These are phyloP conservation scores for Collariella sp. DNA, from an alignment of 495 filamentous ascomycete genomes.

Conservation along the genomic window DNA sequence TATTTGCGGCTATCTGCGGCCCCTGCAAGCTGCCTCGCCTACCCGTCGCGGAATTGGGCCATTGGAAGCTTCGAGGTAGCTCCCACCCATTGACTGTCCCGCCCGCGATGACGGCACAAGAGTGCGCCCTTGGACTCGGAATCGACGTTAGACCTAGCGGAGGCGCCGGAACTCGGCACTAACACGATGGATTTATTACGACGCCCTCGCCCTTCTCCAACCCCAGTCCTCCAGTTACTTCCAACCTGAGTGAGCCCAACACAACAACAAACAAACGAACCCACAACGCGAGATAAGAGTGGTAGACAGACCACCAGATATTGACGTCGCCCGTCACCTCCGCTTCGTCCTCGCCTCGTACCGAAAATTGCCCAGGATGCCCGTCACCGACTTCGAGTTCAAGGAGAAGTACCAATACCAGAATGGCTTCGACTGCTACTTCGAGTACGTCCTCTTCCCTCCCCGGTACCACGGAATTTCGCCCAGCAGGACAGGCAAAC, in stretches of 20 bases:
- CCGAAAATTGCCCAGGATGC: slow-evolving; percentile 38
- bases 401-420: slow-evolving; percentile 55
- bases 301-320: too few relatives aligned
- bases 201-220: not conserved
- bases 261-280: not conserved
- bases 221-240: not conserved
- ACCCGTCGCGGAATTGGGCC: slow-evolving; percentile 16
- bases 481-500: not conserved
- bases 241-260: not conserved
- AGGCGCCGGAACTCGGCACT: not conserved
- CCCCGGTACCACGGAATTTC: not conserved
- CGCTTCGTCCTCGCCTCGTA: not conserved
- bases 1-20: slow-evolving; percentile 13
- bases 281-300: too few relatives aligned
- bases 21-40: not conserved
- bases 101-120: slow-evolving; percentile 6
- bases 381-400: slow-evolving; percentile 46
- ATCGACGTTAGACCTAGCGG: not conserved
- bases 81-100: not conserved
- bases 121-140: not conserved
- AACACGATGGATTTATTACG: not conserved
- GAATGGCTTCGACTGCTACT: slow-evolving; percentile 59
- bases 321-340: too few relatives aligned
- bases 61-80: slow-evolving; percentile 4
- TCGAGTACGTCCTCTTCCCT: slow-evolving; percentile 40